phyloP scores from a whole-genome alignment of 495 filamentous ascomycete genomes.

The Trichoderma reesei region DNA sequence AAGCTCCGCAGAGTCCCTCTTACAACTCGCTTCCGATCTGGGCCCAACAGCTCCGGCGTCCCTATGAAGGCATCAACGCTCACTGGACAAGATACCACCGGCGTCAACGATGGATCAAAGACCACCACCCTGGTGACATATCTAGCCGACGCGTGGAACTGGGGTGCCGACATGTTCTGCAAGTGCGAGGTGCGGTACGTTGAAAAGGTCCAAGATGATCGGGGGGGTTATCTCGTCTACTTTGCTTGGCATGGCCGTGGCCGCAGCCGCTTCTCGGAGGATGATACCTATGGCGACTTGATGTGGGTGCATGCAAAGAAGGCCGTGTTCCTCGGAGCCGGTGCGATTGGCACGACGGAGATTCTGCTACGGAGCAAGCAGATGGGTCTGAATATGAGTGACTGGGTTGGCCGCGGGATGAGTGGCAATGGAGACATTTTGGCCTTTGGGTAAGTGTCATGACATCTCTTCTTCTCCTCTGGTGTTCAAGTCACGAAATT shows the following conservation, averaged over 20 bases:
- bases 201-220: conserved; percentile 35
- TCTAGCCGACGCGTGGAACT: conserved; percentile 64
- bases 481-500: not conserved
- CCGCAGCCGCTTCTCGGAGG: conserved; percentile 41
- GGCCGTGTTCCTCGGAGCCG: conserved; percentile 52
- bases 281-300: conserved; percentile 48
- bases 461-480: not conserved
- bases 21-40: conserved; percentile 51
- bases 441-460: conserved; percentile 42
- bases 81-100: conserved; percentile 53
- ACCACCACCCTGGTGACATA: conserved; percentile 56
- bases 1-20: conserved; percentile 49
- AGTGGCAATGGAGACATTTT: conserved; percentile 62
- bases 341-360: conserved; percentile 53
- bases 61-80: conserved; percentile 49
- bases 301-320: conserved; percentile 60
- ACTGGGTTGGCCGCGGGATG: conserved; percentile 49
- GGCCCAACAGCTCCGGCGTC: conserved; percentile 51
- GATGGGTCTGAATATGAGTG: conserved; percentile 48
- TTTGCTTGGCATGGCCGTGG: conserved; percentile 57
- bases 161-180: conserved; percentile 66
- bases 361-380: conserved; percentile 55
- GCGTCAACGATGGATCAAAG: conserved; percentile 60
- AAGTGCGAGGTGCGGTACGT: conserved; percentile 60
- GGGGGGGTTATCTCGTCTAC: conserved; percentile 50